A percentile compares a stretch with the other conserved stretches of the same genome.
Evolutionary conservation across 208 protist species (phyloP).

Genomic region (Trypanosoma avium): DNA sequence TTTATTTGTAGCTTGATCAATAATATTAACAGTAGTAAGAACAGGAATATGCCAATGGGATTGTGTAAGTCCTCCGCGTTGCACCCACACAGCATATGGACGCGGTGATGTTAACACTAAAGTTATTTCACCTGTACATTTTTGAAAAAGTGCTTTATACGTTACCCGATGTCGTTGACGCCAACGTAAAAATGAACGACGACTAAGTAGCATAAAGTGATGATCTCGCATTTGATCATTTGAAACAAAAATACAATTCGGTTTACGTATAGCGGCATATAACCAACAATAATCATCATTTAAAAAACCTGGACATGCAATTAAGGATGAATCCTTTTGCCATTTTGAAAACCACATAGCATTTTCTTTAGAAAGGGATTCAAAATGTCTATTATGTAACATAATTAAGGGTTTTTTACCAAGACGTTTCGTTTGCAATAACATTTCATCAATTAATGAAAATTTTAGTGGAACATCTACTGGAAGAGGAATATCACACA

Average conservation of each 20-base stretch:
- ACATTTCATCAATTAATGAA: conserved; percentile 72
- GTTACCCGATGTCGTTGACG: conserved; percentile 81
- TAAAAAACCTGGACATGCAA: conserved; percentile 75
- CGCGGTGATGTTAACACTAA: conserved; percentile 43
- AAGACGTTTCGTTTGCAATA: conserved; percentile 28
- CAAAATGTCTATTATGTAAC: conserved; percentile 69
- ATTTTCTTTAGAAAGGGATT: conserved; percentile 42
- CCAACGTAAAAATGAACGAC: conserved; percentile 80
- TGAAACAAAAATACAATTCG: conserved; percentile 56
- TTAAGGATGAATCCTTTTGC: conserved; percentile 31
- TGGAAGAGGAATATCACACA: conserved; percentile 62
- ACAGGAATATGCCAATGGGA: conserved; percentile 84
- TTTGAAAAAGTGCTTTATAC: conserved; percentile 64
- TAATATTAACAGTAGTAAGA: conserved; percentile 40
- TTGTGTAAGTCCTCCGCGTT: conserved; percentile 31
- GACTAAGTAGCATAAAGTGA: conserved; percentile 76
- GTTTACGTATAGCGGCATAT: conserved; percentile 54
- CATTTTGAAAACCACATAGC: conserved; percentile 41
- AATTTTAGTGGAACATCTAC: conserved; percentile 88
- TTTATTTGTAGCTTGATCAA: conserved; percentile 79
- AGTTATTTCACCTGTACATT: conserved; percentile 23
- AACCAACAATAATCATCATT: conserved; percentile 90
- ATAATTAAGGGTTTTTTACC: conserved; percentile 66
- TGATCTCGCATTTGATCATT: conserved; percentile 90
- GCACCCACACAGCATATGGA: conserved; percentile 79